Evolutionary conservation across 148 eudicot genomes (phyloP).

Genomic region (Dysphania ambrosioides): DNA sequence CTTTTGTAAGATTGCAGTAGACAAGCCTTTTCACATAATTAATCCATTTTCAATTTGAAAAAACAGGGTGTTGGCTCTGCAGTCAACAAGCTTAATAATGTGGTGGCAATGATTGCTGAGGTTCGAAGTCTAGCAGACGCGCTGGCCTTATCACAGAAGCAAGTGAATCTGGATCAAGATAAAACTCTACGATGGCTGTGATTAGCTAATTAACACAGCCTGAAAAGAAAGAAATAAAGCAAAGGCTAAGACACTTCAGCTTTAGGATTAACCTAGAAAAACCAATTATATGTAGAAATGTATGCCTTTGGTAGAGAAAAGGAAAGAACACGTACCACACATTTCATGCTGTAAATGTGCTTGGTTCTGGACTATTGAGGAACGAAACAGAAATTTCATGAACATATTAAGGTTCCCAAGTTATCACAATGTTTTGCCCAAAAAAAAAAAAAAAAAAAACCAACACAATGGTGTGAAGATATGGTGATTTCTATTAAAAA

Average conservation of each 20-base stretch:
- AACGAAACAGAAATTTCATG: neutral
- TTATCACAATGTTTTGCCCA: neutral
- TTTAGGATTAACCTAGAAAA: neutral
- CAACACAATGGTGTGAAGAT: too few species aligned
- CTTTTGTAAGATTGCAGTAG: too few species aligned
- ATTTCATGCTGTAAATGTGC: neutral
- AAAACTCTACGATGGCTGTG: constrained; percentile 21
- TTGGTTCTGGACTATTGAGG: neutral
- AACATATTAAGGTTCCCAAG: neutral
- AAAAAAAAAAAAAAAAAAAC: too few species aligned
- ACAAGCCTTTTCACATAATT: neutral
- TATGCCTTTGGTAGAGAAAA: neutral
- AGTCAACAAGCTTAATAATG: constrained; percentile 82
- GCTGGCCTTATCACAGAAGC: constrained; percentile 18
- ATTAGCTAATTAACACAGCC: neutral
- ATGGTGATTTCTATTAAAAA: too few species aligned
- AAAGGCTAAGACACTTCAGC: neutral
- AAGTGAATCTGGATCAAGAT: constrained; percentile 21
- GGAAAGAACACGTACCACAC: neutral
- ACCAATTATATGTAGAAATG: neutral
- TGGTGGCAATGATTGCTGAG: constrained; percentile 89
- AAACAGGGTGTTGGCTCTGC: constrained; percentile 90
- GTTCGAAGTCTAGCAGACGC: constrained; percentile 75
- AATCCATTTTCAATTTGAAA: neutral
- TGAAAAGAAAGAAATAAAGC: neutral